Evolutionary conservation across 345 rosid species (phyloP).

Genomic region (Microthlaspi erraticum): DNA sequence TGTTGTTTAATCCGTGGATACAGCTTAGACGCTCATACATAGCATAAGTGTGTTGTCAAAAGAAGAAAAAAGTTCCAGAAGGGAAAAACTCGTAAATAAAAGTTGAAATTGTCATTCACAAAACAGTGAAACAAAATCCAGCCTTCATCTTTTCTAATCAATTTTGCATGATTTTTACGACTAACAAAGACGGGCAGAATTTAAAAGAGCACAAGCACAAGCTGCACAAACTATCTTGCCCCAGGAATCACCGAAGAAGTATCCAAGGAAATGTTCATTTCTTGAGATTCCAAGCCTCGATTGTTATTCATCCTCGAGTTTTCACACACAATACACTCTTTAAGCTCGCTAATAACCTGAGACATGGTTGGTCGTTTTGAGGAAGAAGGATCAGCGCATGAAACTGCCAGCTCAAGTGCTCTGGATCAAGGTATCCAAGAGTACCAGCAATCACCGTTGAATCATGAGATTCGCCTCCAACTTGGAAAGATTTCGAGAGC

Average conservation of each 20-base stretch:
- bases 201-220: no score
- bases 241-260: neutral
- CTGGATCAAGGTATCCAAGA: constrained; percentile 54
- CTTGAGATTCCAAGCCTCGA: constrained; percentile 4
- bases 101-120: no score
- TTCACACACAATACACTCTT: constrained; percentile 24
- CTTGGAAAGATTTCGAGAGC: constrained; percentile 37
- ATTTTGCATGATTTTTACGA: no score
- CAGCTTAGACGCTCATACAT: no score
- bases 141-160: no score
- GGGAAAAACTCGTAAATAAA: no score
- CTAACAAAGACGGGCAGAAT: no score
- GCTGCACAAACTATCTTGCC: constrained; percentile 13
- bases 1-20: no score
- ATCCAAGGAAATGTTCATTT: constrained; percentile 9
- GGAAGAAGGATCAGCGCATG: constrained; percentile 9
- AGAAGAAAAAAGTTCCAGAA: no score
- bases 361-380: constrained; percentile 26
- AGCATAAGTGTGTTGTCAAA: no score
- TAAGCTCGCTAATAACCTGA: neutral
- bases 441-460: constrained; percentile 27
- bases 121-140: no score
- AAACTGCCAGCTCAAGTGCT: constrained; percentile 34
- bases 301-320: neutral
- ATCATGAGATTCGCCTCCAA: constrained; percentile 32